A percentile compares a stretch with the other conserved stretches of the same genome.
Evolutionary conservation across 2,329 filamentous ascomycete species (phyloP).

Genomic region (Emergomyces pasteurianus): DNA sequence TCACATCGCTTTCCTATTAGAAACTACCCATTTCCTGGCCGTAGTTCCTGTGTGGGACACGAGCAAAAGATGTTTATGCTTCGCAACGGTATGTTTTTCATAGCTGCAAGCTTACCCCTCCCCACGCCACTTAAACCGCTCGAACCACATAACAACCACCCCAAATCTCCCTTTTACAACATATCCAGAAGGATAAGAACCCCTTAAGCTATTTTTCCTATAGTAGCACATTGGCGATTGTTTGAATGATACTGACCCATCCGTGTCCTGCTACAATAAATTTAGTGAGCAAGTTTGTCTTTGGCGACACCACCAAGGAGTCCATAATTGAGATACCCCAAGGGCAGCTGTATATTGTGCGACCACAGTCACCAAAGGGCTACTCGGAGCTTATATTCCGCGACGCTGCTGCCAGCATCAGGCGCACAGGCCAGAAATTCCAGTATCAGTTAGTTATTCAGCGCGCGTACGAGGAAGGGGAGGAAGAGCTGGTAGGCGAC

Average conservation of each 20-base stretch:
- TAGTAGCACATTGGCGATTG: not conserved
- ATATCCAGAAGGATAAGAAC: constrained; percentile 2
- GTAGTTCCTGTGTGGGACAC: not conserved
- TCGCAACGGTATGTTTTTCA: constrained; percentile 39
- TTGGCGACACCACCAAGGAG: constrained; percentile 79
- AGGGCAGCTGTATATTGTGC: constrained; percentile 93
- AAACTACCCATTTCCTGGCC: not conserved
- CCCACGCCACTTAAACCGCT: constrained; percentile 5
- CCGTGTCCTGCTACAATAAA: not conserved
- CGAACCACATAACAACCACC: constrained; percentile 13
- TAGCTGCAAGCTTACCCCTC: constrained; percentile 14
- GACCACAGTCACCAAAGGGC: constrained; percentile 87
- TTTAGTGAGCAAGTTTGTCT: constrained; percentile 81
- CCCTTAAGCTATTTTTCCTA: not conserved
- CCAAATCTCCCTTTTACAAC: constrained; percentile 6
- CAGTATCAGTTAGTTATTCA: constrained; percentile 97
- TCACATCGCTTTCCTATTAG: not conserved
- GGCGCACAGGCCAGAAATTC: constrained; percentile 85
- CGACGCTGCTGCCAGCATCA: constrained; percentile 84
- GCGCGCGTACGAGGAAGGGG: constrained; percentile 92
- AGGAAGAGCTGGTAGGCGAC: constrained; percentile 86
- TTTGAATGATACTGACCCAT: not conserved
- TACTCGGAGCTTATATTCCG: constrained; percentile 99
- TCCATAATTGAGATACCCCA: constrained; percentile 88
- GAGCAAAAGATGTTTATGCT: constrained; percentile 44